These are phyloP conservation scores for Pyricularia sp. DNA, from an alignment of 2,329 filamentous ascomycete genomes.

Conservation along the genomic window DNA sequence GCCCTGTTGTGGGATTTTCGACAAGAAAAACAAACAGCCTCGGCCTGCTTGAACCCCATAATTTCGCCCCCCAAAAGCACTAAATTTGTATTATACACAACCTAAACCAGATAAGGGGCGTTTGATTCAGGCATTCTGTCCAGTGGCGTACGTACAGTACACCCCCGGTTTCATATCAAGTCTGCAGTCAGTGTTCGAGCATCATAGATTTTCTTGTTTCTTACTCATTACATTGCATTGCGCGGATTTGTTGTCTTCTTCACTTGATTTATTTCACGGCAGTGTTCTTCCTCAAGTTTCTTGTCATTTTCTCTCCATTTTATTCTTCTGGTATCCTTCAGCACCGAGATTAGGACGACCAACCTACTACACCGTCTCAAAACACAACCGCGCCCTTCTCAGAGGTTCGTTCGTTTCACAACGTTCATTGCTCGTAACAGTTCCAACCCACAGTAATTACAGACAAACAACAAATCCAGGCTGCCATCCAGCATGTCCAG, in stretches of 20 bases:
- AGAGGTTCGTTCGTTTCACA: not conserved
- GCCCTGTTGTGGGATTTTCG: not conserved
- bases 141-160: not conserved
- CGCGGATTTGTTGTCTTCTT: not conserved
- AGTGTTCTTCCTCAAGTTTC: not conserved
- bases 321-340: too few relatives aligned
- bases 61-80: not conserved
- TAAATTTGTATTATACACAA: not conserved
- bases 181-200: not conserved
- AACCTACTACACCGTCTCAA: too few relatives aligned
- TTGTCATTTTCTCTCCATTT: too few relatives aligned
- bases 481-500: conserved; percentile 27
- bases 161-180: not conserved
- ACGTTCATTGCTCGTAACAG: not conserved
- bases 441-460: not conserved
- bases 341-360: too few relatives aligned
- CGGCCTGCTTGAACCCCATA: not conserved
- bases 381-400: too few relatives aligned
- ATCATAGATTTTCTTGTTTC: not conserved
- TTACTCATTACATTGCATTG: too few relatives aligned
- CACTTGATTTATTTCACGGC: not conserved
- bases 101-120: too few relatives aligned
- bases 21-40: not conserved
- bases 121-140: not conserved
- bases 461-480: not conserved